Evolutionary conservation across 306 rosid species (phyloP).

Genomic region (Medicago ruthenica): DNA sequence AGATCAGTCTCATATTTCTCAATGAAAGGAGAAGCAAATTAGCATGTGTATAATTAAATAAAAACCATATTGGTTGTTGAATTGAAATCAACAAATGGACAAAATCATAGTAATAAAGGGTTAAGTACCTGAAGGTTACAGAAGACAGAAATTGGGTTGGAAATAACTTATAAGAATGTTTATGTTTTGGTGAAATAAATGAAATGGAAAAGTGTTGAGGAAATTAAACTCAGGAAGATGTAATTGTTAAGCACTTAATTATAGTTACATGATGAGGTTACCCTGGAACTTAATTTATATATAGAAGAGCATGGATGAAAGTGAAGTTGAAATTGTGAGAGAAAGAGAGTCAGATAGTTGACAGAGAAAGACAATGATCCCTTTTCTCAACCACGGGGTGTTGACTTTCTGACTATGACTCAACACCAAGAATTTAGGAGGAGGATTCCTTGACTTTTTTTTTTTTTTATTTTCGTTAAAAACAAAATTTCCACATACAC

Average conservation of each 20-base stretch:
- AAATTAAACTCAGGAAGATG: slow-evolving; percentile 3
- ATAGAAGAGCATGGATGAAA: not conserved
- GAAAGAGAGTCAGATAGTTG: not conserved
- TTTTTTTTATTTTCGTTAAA: not conserved
- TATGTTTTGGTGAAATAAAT: no score
- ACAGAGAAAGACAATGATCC: slow-evolving; percentile 5
- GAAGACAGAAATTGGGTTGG: no score
- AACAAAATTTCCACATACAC: not conserved
- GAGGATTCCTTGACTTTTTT: not conserved
- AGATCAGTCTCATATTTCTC: no score
- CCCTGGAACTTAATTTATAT: slow-evolving; percentile 30
- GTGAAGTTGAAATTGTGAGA: not conserved
- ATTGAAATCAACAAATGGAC: no score
- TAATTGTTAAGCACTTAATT: not conserved
- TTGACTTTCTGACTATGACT: not conserved
- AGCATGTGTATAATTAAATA: no score
- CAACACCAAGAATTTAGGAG: not conserved
- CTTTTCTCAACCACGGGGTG: slow-evolving; percentile 37
- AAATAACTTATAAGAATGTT: no score
- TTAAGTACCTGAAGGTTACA: no score
- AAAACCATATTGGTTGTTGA: no score
- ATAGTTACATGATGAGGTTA: not conserved
- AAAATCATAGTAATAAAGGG: no score
- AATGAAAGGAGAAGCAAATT: no score
- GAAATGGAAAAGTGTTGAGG: no score